These are phyloP conservation scores for Oligophagozyma castellii DNA, from an alignment of 1,139 yeast genomes.

Conservation along the genomic window DNA sequence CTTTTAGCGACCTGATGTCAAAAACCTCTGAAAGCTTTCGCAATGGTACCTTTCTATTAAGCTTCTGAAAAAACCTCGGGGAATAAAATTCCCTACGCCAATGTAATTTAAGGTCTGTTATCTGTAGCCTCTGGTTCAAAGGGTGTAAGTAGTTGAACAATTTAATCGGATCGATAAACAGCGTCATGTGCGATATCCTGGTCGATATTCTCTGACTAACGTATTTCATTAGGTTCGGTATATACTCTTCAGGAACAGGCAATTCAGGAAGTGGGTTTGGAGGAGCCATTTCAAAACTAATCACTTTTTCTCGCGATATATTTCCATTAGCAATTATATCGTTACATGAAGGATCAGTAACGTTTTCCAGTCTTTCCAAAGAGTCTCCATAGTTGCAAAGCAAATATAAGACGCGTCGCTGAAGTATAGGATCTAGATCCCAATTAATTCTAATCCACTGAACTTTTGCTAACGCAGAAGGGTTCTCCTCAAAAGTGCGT, in stretches of 20 bases:
- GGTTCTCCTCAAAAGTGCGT: conserved; percentile 16
- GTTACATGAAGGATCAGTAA: conserved; percentile 27
- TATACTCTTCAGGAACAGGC: conserved; percentile 20
- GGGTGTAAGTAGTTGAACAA: conserved; percentile 25
- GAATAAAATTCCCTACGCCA: conserved; percentile 28
- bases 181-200: conserved; percentile 22
- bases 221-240: conserved; percentile 20
- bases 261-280: conserved; percentile 27
- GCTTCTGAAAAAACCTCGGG: conserved; percentile 10
- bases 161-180: conserved; percentile 27
- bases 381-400: conserved; percentile 22
- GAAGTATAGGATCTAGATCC: conserved; percentile 26
- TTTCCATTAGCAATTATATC: conserved; percentile 22
- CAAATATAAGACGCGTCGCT: conserved; percentile 18
- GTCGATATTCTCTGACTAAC: conserved; percentile 20
- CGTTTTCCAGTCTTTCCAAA: conserved; percentile 26
- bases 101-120: conserved; percentile 27
- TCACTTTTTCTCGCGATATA: conserved; percentile 16
- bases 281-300: conserved; percentile 30
- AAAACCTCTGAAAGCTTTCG: conserved; percentile 25
- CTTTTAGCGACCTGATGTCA: conserved; percentile 24
- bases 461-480: conserved; percentile 13
- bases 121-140: conserved; percentile 21
- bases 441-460: conserved; percentile 30
- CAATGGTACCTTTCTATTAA: conserved; percentile 4